Evolutionary conservation across 2,329 filamentous ascomycete genomes (phyloP).

Genomic region (Cladosporium sp.): DNA sequence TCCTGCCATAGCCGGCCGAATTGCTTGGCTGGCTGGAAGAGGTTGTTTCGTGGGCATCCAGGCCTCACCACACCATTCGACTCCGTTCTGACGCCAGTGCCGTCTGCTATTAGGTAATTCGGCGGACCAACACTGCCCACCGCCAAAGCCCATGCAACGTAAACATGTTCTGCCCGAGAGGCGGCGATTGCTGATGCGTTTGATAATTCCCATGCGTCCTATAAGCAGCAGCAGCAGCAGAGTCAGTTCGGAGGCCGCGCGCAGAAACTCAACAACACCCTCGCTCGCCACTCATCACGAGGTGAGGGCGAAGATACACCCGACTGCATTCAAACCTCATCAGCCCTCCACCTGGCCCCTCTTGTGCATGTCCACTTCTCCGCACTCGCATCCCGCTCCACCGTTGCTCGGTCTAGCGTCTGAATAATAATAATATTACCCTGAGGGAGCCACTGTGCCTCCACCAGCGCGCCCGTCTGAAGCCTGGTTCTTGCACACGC

Average conservation of each 20-base stretch:
- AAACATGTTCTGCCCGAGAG: too few species aligned
- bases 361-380: conserved; percentile 6
- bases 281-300: neutral
- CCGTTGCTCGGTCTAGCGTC: neutral
- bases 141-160: neutral
- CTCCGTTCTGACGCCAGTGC: conserved; percentile 2
- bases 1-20: neutral
- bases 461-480: neutral
- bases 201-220: neutral
- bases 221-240: neutral
- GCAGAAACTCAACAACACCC: neutral
- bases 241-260: neutral
- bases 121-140: neutral
- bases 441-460: neutral
- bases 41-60: neutral
- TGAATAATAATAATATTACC: neutral
- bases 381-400: conserved; percentile 9
- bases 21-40: neutral
- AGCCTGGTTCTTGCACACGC: neutral
- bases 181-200: neutral
- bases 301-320: neutral
- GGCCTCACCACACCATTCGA: neutral
- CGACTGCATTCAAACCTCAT: neutral
- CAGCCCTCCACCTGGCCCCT: conserved; percentile 2
- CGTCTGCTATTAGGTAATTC: conserved; percentile 6